Base-by-base conservation (phyloP, 2,329 filamentous ascomycete genomes). In the Ascochyta pisi region DNA sequence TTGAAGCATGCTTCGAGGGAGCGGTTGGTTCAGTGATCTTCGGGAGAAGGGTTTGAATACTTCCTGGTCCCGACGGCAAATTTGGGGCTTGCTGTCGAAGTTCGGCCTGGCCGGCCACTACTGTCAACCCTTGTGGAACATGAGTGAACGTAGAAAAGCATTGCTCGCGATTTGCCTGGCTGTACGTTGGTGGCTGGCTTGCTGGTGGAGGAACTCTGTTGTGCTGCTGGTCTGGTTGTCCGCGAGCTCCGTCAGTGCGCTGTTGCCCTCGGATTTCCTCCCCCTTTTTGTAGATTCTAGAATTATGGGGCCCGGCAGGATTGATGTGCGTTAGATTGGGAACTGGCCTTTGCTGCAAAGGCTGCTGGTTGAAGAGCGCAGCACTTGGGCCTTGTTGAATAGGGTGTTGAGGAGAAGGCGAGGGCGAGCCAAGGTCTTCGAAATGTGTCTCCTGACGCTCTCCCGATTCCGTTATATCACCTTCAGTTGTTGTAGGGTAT, bases 401-500 rank as follows among this genome's bases (percentile, higher is more conserved):
- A 23, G 27, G 50, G 24, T 48, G 61, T 39, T 59, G 50, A 24
- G 58, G 58, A 13, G 60, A 58, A 2, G 58, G 57, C 26, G 60
- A 62, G 12, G 38, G 43, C 10, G 35, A 35, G 3, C 31, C 39
- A 23, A 23, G 52, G 15, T 57, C 56, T 26, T 68, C 49, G 24
- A 53, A 52, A 26, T 33, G 42, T 39, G 24, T 45, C 16, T 60
- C 57, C 35, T 61, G 60, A 3, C 46, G 54, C 44, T 52, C 53
- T 41, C 35, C 48, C 58, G 47, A 44, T 38, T 63, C 60, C 29
- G 63, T 64, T 43, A 64, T 51, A 29, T 64, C 52, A 4, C 75
- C 75, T 31, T 73, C 70, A 9, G 74, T 76, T 2, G 75, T 77
- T 26, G 67, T 65, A 16, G 75, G 74, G 47, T 77, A 77, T n/a